These are phyloP conservation scores for Crithidia brevicula DNA, from an alignment of 208 protist genomes.

Conservation along the genomic window DNA sequence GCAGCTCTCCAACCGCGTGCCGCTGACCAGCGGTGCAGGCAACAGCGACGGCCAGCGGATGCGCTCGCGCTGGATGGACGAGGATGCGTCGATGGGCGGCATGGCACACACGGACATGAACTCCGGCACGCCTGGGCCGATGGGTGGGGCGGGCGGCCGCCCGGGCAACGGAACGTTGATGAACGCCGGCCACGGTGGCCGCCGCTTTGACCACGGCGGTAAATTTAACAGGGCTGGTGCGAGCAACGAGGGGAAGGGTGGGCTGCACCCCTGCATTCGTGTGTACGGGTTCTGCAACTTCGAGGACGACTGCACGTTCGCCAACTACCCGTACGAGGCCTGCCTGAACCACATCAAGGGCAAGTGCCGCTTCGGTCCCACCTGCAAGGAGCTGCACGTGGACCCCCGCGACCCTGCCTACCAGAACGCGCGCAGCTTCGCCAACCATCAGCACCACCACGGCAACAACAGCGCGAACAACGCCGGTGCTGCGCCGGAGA, in stretches of 20 bases:
- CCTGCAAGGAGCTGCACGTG: constrained; percentile 91
- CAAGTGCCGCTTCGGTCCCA: constrained; percentile 85
- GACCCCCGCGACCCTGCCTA: constrained; percentile 56
- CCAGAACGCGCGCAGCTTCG: constrained; percentile 61
- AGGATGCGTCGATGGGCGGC: constrained; percentile 24
- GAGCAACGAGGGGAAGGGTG: constrained; percentile 31
- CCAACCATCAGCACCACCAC: constrained; percentile 40
- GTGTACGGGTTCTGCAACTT: constrained; percentile 93
- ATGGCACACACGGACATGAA: constrained; percentile 18
- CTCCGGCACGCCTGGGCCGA: constrained; percentile 10
- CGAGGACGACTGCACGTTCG: constrained; percentile 87
- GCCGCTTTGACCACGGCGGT: constrained; percentile 28
- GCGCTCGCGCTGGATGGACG: constrained; percentile 25
- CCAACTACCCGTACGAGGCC: constrained; percentile 87
- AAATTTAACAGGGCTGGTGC: constrained; percentile 23
- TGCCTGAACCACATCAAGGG: constrained; percentile 92
- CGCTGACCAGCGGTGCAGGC: constrained; percentile 12
- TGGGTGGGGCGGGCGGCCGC: constrained; percentile 18
- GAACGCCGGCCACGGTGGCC: constrained; percentile 2
- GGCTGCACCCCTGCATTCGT: constrained; percentile 82
- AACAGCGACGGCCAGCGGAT: constrained; percentile 21
- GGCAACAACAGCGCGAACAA: constrained; percentile 20
- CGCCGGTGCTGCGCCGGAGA: constrained; percentile 1
- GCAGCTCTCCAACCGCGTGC: constrained; percentile 26
- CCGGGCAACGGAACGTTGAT: constrained; percentile 4